Evolutionary conservation across 2,329 filamentous ascomycete genomes (phyloP).

Genomic region (Sarocladium brachiariae): DNA sequence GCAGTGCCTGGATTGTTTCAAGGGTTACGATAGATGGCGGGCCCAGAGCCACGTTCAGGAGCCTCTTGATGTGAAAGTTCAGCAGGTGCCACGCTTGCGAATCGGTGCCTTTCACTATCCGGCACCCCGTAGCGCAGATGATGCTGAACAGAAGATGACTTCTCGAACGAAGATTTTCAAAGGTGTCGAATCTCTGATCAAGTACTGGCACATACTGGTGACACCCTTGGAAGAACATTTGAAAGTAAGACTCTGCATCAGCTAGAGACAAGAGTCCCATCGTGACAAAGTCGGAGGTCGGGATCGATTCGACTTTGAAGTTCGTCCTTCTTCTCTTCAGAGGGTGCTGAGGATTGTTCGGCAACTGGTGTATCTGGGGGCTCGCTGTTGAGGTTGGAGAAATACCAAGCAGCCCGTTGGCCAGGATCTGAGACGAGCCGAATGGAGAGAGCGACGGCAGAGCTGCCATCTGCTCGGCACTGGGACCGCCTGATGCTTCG

Average conservation of each 20-base stretch:
- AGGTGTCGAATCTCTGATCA: slow-evolving; percentile 30
- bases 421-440: background rate
- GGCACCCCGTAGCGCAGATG: slow-evolving; percentile 45
- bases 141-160: slow-evolving; percentile 44
- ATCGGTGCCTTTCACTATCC: slow-evolving; percentile 32
- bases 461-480: background rate
- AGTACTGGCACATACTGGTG: slow-evolving; percentile 22
- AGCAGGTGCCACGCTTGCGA: slow-evolving; percentile 34
- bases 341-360: background rate
- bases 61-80: slow-evolving; percentile 34
- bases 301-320: slow-evolving; percentile 12
- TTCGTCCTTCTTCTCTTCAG: slow-evolving; percentile 13
- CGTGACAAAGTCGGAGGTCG: slow-evolving; percentile 16
- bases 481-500: background rate
- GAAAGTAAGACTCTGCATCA: slow-evolving; percentile 18
- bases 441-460: background rate
- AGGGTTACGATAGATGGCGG: slow-evolving; percentile 24
- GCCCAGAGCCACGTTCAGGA: slow-evolving; percentile 31
- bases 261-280: slow-evolving; percentile 16
- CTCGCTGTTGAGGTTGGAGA: background rate
- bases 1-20: slow-evolving; percentile 44
- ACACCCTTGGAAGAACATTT: slow-evolving; percentile 21
- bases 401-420: background rate
- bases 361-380: background rate
- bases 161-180: slow-evolving; percentile 35